Evolutionary conservation across 2,329 filamentous ascomycete species (phyloP).

Genomic region (Aureobasidium sp.): DNA sequence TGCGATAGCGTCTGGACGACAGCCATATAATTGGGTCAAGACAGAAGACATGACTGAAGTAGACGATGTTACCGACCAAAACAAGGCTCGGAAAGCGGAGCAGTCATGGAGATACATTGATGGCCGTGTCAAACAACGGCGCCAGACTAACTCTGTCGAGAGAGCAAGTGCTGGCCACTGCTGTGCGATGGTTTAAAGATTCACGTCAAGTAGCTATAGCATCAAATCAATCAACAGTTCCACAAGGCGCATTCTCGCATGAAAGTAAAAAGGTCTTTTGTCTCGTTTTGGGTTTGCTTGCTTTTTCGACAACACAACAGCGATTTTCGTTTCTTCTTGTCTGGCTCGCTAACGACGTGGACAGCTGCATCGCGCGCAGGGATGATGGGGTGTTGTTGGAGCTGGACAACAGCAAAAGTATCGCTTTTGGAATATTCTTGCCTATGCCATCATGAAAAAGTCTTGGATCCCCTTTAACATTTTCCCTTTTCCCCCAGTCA

Average conservation of each 20-base stretch:
- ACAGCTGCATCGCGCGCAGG: background rate
- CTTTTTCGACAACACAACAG: conserved; percentile 6
- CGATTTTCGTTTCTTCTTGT: background rate
- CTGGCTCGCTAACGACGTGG: background rate
- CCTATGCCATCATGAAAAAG: conserved; percentile 12
- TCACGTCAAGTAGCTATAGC: background rate
- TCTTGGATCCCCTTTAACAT: conserved; percentile 2
- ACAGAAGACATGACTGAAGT: background rate
- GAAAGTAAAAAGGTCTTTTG: background rate
- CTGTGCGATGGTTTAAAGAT: too few relatives aligned
- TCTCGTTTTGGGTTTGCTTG: conserved; percentile 8
- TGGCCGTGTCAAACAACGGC: background rate
- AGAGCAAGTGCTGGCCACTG: background rate
- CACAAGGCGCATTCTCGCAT: background rate
- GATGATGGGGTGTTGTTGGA: background rate
- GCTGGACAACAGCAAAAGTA: conserved; percentile 8
- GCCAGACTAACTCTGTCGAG: background rate
- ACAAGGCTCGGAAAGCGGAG: background rate
- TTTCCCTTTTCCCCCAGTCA: background rate
- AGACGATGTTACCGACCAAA: background rate
- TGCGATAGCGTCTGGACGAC: background rate
- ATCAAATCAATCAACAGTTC: background rate
- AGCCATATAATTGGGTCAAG: background rate
- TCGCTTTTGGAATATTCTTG: conserved; percentile 5
- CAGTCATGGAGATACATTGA: background rate